phyloP scores from a whole-genome alignment of 2,329 filamentous ascomycete genomes.

The Teratosphaeria epicoccoides region DNA sequence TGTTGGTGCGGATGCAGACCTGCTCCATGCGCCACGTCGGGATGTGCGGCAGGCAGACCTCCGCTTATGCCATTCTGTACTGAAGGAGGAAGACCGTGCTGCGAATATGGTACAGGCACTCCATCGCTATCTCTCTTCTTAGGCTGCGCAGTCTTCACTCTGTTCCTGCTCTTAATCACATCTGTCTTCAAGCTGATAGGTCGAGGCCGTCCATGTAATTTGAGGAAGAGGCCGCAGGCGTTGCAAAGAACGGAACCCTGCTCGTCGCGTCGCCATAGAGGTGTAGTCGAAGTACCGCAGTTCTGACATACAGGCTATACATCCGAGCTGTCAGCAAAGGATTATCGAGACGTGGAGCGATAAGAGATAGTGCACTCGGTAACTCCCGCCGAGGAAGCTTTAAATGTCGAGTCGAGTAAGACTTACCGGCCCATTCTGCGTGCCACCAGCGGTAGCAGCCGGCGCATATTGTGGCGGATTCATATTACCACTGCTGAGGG shows the following conservation, averaged over 20 bases:
- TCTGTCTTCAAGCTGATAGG: slow-evolving; percentile 97
- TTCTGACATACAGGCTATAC: slow-evolving; percentile 90
- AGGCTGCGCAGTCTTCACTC: slow-evolving; percentile 79
- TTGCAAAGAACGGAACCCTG: slow-evolving; percentile 93
- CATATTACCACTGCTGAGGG: slow-evolving; percentile 33
- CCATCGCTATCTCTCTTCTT: slow-evolving; percentile 44
- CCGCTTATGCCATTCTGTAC: slow-evolving; percentile 9
- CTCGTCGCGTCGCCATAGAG: slow-evolving; percentile 95
- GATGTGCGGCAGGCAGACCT: slow-evolving; percentile 21
- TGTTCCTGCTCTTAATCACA: slow-evolving; percentile 98
- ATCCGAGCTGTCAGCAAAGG: slow-evolving; percentile 27
- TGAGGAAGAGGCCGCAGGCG: slow-evolving; percentile 93
- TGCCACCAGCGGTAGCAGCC: slow-evolving; percentile 53
- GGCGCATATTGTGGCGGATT: slow-evolving; percentile 54
- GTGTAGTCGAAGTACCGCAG: slow-evolving; percentile 89
- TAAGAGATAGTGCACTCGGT: slow-evolving; percentile 13
- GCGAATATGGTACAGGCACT: slow-evolving; percentile 4
- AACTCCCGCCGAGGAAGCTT: background rate
- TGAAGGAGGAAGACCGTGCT: slow-evolving; percentile 3
- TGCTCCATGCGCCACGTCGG: slow-evolving; percentile 6
- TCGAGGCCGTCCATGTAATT: slow-evolving; percentile 84
- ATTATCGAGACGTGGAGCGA: slow-evolving; percentile 9
- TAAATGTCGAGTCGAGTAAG: slow-evolving; percentile 1
- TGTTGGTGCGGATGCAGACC: background rate
- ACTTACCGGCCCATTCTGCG: slow-evolving; percentile 49